phyloP scores from a whole-genome alignment of 2,329 filamentous ascomycete species.

The Myriosclerotinia curreyana region DNA sequence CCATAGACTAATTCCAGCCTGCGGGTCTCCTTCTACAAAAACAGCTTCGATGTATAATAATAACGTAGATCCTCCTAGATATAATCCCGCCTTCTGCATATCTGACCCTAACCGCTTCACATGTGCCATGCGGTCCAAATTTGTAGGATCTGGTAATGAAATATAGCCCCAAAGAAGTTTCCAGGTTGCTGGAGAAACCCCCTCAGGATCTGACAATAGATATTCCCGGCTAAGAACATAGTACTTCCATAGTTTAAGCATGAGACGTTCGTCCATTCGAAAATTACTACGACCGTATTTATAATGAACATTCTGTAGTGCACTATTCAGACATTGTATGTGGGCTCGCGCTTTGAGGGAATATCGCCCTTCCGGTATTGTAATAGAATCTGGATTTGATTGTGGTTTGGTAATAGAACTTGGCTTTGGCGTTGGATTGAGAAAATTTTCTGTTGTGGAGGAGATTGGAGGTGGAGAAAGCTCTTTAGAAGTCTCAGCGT shows the following conservation, averaged over 20 bases:
- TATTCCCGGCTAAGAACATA: slow-evolving; percentile 50
- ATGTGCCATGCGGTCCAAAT: slow-evolving; percentile 58
- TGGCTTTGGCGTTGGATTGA: neutral
- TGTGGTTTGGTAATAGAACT: neutral
- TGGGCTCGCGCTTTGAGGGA: neutral
- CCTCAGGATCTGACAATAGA: slow-evolving; percentile 47
- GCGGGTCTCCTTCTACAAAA: slow-evolving; percentile 58
- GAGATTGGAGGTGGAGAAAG: slow-evolving; percentile 8
- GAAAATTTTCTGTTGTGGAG: slow-evolving; percentile 8
- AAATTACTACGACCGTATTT: slow-evolving; percentile 11
- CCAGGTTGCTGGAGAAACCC: slow-evolving; percentile 61
- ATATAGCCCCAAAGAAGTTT: slow-evolving; percentile 63
- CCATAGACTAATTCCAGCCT: slow-evolving; percentile 40
- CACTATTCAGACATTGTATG: neutral
- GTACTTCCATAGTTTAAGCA: slow-evolving; percentile 43
- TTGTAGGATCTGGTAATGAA: slow-evolving; percentile 45
- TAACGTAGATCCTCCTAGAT: slow-evolving; percentile 56
- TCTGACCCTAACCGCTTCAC: slow-evolving; percentile 62
- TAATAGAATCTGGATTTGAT: neutral
- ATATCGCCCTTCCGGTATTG: neutral
- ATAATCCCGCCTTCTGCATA: slow-evolving; percentile 57
- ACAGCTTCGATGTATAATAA: slow-evolving; percentile 67
- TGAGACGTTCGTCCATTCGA: slow-evolving; percentile 1
- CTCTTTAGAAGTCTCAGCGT: slow-evolving; percentile 5
- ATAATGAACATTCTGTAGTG: neutral